Evolutionary conservation across 1,284 basidiomycete species (phyloP).

Genomic region (Boletus subluridellus): DNA sequence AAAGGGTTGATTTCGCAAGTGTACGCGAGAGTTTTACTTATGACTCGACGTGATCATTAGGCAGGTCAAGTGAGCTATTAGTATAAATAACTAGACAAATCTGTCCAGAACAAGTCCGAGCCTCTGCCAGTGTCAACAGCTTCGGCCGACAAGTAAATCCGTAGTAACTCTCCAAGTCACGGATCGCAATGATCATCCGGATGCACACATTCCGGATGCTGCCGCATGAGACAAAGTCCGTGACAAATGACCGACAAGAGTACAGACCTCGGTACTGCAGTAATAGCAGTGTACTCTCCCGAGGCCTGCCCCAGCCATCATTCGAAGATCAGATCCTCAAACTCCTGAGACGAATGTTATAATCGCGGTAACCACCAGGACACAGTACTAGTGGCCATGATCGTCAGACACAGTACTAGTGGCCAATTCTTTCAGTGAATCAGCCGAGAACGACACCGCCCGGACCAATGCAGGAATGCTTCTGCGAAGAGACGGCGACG

Average conservation of each 20-base stretch:
- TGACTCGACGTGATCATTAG: constrained; percentile 5
- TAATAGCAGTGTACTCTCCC: background rate
- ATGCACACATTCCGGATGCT: background rate
- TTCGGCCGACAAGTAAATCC: background rate
- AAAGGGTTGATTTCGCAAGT: background rate
- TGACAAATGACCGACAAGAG: background rate
- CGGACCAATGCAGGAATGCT: background rate
- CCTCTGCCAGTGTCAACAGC: background rate
- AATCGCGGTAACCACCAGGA: background rate
- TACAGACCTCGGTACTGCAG: too few species aligned
- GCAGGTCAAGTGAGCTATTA: background rate
- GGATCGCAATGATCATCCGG: background rate
- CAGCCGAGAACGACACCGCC: background rate
- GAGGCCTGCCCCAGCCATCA: background rate
- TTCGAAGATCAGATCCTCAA: background rate
- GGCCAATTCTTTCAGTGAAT: background rate
- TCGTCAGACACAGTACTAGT: background rate
- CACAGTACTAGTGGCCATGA: too few species aligned
- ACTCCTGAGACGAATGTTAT: background rate
- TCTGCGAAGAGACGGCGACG: background rate
- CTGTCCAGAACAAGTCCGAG: background rate
- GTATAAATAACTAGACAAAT: background rate
- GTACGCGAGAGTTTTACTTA: constrained; percentile 1
- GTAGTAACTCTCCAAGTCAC: background rate
- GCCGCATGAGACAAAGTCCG: background rate